Conservation (phyloP, 768 basidiomycete genomes). For the Hydnomerulius pinastri region DNA sequence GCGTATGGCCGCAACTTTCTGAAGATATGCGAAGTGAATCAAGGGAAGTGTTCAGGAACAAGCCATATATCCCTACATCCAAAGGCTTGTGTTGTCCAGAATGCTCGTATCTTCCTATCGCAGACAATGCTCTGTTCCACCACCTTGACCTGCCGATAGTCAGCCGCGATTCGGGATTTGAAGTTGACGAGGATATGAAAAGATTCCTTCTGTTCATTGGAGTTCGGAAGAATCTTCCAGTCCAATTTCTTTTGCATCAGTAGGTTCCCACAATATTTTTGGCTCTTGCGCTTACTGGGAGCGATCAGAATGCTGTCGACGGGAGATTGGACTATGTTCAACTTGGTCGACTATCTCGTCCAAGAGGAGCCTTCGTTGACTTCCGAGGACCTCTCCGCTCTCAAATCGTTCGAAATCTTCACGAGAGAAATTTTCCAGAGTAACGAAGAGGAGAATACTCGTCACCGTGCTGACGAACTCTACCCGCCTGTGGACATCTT, state of each 20-base stretch:
- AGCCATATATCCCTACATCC: slow-evolving; percentile 48
- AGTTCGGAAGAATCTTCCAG: background rate
- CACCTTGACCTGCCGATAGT: slow-evolving; percentile 47
- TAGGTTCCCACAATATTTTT: background rate
- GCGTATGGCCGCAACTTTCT: slow-evolving; percentile 68
- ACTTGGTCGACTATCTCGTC: slow-evolving; percentile 9
- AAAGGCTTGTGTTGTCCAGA: slow-evolving; percentile 66
- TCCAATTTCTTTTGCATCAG: background rate
- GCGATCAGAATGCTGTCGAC: slow-evolving; percentile 5
- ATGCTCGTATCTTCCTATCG: slow-evolving; percentile 78
- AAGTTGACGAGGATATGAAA: background rate
- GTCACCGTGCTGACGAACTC: slow-evolving; percentile 66
- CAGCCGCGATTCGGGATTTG: background rate
- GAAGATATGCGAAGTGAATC: slow-evolving; percentile 41
- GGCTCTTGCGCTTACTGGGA: background rate
- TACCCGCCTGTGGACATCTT: slow-evolving; percentile 81
- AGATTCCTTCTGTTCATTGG: background rate
- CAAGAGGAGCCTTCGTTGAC: background rate
- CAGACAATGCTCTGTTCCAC: slow-evolving; percentile 63
- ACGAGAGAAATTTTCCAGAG: slow-evolving; percentile 45
- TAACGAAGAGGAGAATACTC: slow-evolving; percentile 33
- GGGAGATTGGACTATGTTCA: slow-evolving; percentile 1
- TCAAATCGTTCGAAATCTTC: slow-evolving; percentile 38
- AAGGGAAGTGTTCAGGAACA: slow-evolving; percentile 37
- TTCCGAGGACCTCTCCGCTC: background rate